Evolutionary conservation across 345 rosid species (phyloP).

Genomic region (Populus ilicifolia): DNA sequence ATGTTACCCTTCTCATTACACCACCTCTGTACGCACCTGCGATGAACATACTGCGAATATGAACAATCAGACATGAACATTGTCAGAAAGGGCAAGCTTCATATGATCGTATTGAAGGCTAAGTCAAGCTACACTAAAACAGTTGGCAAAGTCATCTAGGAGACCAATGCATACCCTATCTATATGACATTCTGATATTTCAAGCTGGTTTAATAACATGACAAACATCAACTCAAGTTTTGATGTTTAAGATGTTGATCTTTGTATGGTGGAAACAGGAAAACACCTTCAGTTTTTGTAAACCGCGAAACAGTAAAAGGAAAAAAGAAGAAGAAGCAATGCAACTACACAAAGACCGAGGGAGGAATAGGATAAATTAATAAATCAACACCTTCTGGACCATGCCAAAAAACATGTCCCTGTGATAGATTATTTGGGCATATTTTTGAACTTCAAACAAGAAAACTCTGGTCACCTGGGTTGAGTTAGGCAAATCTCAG

Average conservation of each 20-base stretch:
- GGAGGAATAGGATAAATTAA: neutral
- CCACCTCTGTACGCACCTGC: constrained; percentile 36
- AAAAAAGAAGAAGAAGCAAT: neutral
- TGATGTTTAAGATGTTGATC: neutral
- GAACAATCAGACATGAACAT: constrained; percentile 5
- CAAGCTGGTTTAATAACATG: neutral
- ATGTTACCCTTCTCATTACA: constrained; percentile 33
- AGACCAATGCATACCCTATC: neutral
- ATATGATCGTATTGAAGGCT: neutral
- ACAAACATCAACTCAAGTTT: neutral
- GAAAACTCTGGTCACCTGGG: neutral
- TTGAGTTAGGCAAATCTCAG: neutral
- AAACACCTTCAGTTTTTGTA: neutral
- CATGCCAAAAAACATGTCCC: neutral
- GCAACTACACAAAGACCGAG: neutral
- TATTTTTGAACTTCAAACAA: neutral
- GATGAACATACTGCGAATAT: constrained; percentile 30
- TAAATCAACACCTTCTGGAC: neutral
- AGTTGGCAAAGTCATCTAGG: neutral
- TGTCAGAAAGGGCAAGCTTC: neutral
- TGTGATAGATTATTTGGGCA: too few relatives aligned
- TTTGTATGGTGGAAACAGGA: neutral
- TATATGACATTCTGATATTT: neutral
- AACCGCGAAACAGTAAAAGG: neutral
- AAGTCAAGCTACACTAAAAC: constrained; percentile 2